Evolutionary conservation across 2,329 filamentous ascomycete species (phyloP), one percentile per base, ranked within the genome.

Genomic region (Ophiocordyceps sinensis): DNA sequence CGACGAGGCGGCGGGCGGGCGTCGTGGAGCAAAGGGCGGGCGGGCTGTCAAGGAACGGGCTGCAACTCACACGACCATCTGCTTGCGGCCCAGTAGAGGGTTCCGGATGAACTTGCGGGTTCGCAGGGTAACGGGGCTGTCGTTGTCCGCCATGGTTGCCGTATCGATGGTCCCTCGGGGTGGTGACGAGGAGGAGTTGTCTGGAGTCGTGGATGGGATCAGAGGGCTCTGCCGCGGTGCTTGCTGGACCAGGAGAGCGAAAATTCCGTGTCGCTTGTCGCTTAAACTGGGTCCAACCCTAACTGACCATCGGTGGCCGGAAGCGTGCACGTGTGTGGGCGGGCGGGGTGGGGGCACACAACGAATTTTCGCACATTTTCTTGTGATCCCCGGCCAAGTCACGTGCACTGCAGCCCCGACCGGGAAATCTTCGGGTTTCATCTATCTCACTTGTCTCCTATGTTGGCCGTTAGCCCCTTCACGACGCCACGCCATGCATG

Each of bases 101-200:
- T 98, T 98, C 77, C 88, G 86, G 75, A 96, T 93, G 85, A 98
- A 98, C 79, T 96, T 96, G 85, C 91, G 89, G 72, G 91, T 98
- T 76, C 91, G 80, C 73, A 88, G 73, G 62, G 82, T 87, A 66
- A 87, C 81, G 64, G 81, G 71, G 59, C 70, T 69, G 66, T 85
- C 81, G 63, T 71, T 70, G 72, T 88, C 84, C 72, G 88, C 84
- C 89, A 95, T 94, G 69, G 71, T 93, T 74, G 71, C 71, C 70
- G 62, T 68, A 48, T 53, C 52, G 55, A 54, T 54, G 57, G 43
- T 51, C 55, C 58, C 51, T 57, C 51, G 53, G 52, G 48, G 51
- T 50, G 53, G 49, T 54, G 57, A 47, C 51, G 51, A 50, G 26
- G 28, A 47, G 47, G 49, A 54, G 51, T 53, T 53, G 53, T 49